Conservation (phyloP, 352 stramenopile genomes). For the Globisporangium megalacanthum region DNA sequence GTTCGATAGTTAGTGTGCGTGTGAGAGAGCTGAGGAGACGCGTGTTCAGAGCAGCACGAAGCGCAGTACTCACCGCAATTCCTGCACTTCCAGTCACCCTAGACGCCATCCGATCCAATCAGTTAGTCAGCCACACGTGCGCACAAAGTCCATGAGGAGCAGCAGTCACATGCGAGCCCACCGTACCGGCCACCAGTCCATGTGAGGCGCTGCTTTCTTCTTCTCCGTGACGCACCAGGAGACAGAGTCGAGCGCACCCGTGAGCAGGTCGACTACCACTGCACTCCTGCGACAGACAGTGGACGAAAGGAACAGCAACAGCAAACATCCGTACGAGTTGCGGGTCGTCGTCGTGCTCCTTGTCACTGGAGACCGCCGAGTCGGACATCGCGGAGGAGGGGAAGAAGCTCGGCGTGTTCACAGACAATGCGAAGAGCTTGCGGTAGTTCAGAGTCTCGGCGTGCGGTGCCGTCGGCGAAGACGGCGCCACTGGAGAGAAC, state of each 20-base stretch:
- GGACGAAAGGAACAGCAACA: neutral
- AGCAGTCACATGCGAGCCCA: neutral
- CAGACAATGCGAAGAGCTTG: constrained; percentile 30
- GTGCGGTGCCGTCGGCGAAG: neutral
- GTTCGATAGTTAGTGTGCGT: constrained; percentile 6
- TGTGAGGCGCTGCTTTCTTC: constrained; percentile 58
- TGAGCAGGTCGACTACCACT: neutral
- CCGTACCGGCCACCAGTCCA: constrained; percentile 74
- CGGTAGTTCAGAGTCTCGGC: constrained; percentile 8
- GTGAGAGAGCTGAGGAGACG: too few relatives aligned
- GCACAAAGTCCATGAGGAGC: neutral
- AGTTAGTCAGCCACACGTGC: constrained; percentile 6
- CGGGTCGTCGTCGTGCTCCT: constrained; percentile 4
- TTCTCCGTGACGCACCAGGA: constrained; percentile 1
- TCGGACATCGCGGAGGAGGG: constrained; percentile 2
- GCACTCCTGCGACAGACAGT: too few relatives aligned
- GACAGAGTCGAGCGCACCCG: neutral
- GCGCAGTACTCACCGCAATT: constrained; percentile 42
- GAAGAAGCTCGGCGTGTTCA: constrained; percentile 34
- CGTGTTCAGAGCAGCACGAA: neutral
- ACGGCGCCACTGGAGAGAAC: neutral
- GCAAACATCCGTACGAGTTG: constrained; percentile 17
- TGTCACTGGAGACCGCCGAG: neutral
- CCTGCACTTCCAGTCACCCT: constrained; percentile 78
- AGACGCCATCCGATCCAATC: constrained; percentile 12